A percentile compares a stretch with the other conserved stretches of the same genome.
Conservation (phyloP, 2,329 filamentous ascomycete species). For the Clarireedia monteithiana region DNA sequence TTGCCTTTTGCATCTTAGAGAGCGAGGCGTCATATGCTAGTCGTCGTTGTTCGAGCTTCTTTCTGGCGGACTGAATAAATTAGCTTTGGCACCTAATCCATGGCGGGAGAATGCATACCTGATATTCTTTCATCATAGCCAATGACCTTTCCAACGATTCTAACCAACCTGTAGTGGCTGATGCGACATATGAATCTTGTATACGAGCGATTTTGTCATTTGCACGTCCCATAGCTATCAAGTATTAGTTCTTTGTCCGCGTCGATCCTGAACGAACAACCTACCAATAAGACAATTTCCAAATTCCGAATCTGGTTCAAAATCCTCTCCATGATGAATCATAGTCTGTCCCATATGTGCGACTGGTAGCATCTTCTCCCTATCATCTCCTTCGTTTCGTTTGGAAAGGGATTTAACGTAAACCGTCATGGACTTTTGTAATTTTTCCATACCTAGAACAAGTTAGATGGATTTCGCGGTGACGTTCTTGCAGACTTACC, state of each 20-base stretch:
- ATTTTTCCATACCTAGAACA: conserved; percentile 70
- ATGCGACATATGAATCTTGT: conserved; percentile 74
- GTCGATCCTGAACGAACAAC: conserved; percentile 2
- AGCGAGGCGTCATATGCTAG: conserved; percentile 87
- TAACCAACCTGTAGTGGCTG: conserved; percentile 77
- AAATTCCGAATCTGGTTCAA: conserved; percentile 83
- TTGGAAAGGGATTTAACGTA: conserved; percentile 87
- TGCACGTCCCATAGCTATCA: conserved; percentile 65
- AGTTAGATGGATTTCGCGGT: conserved; percentile 11
- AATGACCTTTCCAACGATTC: conserved; percentile 86
- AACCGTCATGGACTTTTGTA: conserved; percentile 76
- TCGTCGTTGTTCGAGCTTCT: conserved; percentile 86
- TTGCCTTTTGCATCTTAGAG: conserved; percentile 85
- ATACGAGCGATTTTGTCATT: conserved; percentile 82
- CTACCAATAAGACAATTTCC: conserved; percentile 72
- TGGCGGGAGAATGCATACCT: conserved; percentile 46
- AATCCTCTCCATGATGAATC: conserved; percentile 85
- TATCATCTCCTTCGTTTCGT: conserved; percentile 75
- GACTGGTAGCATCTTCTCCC: conserved; percentile 76
- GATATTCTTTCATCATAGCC: conserved; percentile 96
- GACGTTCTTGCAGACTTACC: conserved; percentile 47
- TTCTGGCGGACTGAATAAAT: conserved; percentile 51
- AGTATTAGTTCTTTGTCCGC: conserved; percentile 14
- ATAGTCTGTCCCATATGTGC: conserved; percentile 77
- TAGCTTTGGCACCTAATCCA: conserved; percentile 14